Evolutionary conservation across 495 filamentous ascomycete species (phyloP), one percentile per base, ranked within the genome.

Genomic region (Aspergillus egyptiacus): DNA sequence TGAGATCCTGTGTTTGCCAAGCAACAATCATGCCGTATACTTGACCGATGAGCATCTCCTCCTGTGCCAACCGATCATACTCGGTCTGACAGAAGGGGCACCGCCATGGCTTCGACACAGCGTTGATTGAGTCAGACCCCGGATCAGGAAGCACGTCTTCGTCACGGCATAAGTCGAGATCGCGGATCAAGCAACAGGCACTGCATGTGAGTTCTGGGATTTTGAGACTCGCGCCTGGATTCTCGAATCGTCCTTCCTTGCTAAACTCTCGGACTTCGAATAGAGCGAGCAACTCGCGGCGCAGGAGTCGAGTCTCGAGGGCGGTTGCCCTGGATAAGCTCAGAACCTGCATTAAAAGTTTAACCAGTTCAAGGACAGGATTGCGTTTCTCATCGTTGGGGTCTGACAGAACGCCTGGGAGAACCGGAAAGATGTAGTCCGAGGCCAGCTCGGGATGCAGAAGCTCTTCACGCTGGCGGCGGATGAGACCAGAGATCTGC

Each of bases 231-330:
- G 82, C 80, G 51, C 83, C 87, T 0, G 93, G 93, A 60, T 98
- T 97, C 49, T 78, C 75, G 68, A 96, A 98, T 6, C 79, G 75
- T 32, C 85, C 93, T 40, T 93, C 87, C 53, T 82, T 78, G 71
- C 81, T 86, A 69, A 98, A 98, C 66, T 98, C 93, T 53, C 89
- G 86, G 48, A 98, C 79, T 34, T 97, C 91, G 62, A 96, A 95
- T 39, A 96, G 73, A 3, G 81, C 76, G 8, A 98, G 84, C 2
- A 97, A 73, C 35, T 96, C 91, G 56, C 91, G 91, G 19, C 93
- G 82, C 2, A 98, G 73, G 18, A 94, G 67, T 23, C 94, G 83
- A 3, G 85, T 86, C 63, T 96, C 91, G 46, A 95, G 77, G 2
- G 81, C 84, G 48, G 89, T 86, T 9, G 52, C 61, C 62, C 89